Evolutionary conservation across 73 alveolate species (phyloP).

Genomic region (Paramecium octaurelia): DNA sequence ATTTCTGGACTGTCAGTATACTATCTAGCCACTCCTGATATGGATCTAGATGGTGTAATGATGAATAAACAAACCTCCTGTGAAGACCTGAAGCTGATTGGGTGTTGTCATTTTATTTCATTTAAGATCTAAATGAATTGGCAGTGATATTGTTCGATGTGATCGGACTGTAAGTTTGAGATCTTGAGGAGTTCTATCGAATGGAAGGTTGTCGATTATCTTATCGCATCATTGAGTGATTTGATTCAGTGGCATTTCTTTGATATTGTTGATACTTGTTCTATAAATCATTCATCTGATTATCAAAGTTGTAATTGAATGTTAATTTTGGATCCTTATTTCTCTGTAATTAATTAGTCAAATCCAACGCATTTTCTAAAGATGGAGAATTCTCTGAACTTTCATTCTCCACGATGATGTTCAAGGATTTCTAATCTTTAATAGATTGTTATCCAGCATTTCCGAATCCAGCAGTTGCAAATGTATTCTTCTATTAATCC

Average conservation of each 20-base stretch:
- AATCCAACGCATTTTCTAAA: neutral
- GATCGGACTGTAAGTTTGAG: conserved; percentile 18
- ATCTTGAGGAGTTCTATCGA: neutral
- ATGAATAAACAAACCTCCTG: neutral
- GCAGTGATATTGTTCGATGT: neutral
- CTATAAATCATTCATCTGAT: conserved; percentile 6
- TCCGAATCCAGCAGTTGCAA: conserved; percentile 50
- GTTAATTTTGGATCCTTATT: conserved; percentile 19
- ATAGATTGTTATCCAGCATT: neutral
- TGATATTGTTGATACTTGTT: neutral
- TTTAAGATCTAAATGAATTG: neutral
- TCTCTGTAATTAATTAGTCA: neutral
- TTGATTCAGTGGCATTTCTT: neutral
- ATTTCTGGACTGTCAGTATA: neutral
- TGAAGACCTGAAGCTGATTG: neutral
- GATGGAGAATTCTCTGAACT: conserved; percentile 3
- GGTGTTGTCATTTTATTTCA: neutral
- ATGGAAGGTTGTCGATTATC: neutral
- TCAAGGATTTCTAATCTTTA: conserved; percentile 6
- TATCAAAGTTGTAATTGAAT: neutral
- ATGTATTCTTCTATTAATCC: neutral
- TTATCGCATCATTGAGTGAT: neutral
- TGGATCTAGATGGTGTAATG: neutral
- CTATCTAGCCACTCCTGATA: neutral
- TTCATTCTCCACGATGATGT: neutral